These are phyloP conservation scores for Sclerotinia nivalis DNA, from an alignment of 2,329 filamentous ascomycete genomes.

Conservation along the genomic window DNA sequence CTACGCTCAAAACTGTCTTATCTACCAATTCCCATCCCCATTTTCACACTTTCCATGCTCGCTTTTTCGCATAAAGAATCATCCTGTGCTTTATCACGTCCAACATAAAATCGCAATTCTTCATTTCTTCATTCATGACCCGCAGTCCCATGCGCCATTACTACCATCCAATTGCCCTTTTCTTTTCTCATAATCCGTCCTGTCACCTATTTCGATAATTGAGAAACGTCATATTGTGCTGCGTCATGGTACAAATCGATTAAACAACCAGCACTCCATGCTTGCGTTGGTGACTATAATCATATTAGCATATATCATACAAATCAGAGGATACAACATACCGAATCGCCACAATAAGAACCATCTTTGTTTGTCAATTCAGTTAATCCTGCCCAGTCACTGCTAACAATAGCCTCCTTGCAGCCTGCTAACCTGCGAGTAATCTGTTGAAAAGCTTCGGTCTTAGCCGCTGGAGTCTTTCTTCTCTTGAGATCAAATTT, in stretches of 20 bases:
- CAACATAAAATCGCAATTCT: neutral
- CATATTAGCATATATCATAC: constrained; percentile 28
- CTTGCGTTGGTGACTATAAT: constrained; percentile 83
- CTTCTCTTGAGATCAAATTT: constrained; percentile 83
- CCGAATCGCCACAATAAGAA: constrained; percentile 81
- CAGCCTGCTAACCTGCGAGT: constrained; percentile 79
- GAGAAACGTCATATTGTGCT: constrained; percentile 43
- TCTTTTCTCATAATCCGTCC: neutral
- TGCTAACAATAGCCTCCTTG: constrained; percentile 79
- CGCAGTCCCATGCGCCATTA: neutral
- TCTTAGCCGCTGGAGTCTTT: constrained; percentile 63
- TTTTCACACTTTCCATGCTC: neutral
- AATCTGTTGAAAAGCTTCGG: constrained; percentile 93
- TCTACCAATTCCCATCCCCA: neutral
- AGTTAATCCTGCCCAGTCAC: constrained; percentile 84
- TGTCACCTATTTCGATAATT: constrained; percentile 23
- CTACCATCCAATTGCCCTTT: neutral
- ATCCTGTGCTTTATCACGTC: neutral
- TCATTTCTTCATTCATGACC: neutral
- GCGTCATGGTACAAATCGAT: constrained; percentile 97
- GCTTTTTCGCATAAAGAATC: neutral
- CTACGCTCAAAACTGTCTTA: neutral
- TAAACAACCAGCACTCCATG: constrained; percentile 93
- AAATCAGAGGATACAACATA: constrained; percentile 44
- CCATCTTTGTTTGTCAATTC: constrained; percentile 93